Conservation (phyloP, 257 asterid species). For the Jaltomata sinuosa region DNA sequence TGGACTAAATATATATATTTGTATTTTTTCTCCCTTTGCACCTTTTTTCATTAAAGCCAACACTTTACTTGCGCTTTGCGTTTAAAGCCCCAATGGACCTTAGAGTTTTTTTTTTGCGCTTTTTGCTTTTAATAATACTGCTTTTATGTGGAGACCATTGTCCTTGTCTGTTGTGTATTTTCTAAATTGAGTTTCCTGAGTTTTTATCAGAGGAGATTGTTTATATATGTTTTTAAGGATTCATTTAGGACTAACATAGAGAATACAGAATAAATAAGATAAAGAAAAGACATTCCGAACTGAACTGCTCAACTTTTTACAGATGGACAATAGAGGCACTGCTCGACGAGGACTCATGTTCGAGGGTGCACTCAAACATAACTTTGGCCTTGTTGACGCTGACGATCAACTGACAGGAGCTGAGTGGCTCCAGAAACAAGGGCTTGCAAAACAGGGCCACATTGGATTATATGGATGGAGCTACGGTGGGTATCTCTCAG, state of each 20-base stretch:
- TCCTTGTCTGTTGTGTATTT: neutral
- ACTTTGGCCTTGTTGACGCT: slow-evolving; percentile 62
- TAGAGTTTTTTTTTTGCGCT: too few species aligned
- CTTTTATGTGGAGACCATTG: neutral
- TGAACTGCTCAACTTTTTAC: slow-evolving; percentile 9
- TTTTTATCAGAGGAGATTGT: neutral
- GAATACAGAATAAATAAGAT: neutral
- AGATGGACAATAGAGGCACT: slow-evolving; percentile 98
- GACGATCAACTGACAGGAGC: slow-evolving; percentile 85
- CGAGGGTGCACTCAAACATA: slow-evolving; percentile 71
- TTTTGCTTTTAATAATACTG: too few species aligned
- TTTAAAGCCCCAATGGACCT: too few species aligned
- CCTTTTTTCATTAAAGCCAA: too few species aligned
- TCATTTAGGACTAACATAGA: neutral
- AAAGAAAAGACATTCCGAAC: neutral
- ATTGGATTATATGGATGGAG: slow-evolving; percentile 95
- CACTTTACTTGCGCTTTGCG: too few species aligned
- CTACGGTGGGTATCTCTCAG: slow-evolving; percentile 91
- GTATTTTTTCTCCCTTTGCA: too few species aligned
- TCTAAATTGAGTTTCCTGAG: neutral
- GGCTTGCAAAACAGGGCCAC: slow-evolving; percentile 50
- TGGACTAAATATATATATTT: too few species aligned
- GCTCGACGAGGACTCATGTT: slow-evolving; percentile 85
- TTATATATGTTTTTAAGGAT: neutral
- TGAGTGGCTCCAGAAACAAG: slow-evolving; percentile 70